Percentiles rank a stretch among this genome's conserved stretches.
Conservation (phyloP, 2,329 filamentous ascomycete species). For the Arachnopeziza araneosa region DNA sequence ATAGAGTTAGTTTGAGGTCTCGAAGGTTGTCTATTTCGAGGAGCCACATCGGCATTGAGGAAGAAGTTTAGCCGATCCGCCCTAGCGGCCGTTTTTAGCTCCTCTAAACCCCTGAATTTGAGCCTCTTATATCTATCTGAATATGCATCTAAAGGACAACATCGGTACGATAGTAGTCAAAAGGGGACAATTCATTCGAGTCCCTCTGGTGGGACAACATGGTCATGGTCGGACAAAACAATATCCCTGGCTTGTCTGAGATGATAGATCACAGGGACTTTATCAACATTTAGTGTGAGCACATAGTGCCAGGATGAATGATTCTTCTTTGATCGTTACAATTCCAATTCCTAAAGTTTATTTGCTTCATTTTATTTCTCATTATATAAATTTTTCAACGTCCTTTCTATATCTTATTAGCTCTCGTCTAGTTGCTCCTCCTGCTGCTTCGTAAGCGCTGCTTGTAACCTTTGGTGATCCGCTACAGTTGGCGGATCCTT, state of each 20-base stretch:
- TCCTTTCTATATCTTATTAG: neutral
- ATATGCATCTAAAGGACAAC: neutral
- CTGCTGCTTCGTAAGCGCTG: neutral
- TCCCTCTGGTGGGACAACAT: too few species aligned
- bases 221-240: too few species aligned
- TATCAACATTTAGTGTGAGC: too few species aligned
- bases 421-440: neutral
- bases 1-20: constrained; percentile 1
- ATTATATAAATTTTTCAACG: too few species aligned
- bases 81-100: neutral
- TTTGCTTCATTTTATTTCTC: neutral
- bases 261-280: too few species aligned
- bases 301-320: too few species aligned
- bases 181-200: neutral
- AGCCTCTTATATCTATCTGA: neutral
- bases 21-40: neutral
- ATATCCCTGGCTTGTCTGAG: too few species aligned
- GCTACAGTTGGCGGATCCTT: neutral
- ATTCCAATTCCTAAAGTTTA: neutral
- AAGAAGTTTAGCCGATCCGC: neutral
- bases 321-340: too few species aligned
- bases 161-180: neutral
- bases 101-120: neutral
- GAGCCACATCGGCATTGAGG: neutral
- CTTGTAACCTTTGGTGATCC: neutral